phyloP scores from a whole-genome alignment of 2,329 filamentous ascomycete species.

The Hymenoscyphus albidus region DNA sequence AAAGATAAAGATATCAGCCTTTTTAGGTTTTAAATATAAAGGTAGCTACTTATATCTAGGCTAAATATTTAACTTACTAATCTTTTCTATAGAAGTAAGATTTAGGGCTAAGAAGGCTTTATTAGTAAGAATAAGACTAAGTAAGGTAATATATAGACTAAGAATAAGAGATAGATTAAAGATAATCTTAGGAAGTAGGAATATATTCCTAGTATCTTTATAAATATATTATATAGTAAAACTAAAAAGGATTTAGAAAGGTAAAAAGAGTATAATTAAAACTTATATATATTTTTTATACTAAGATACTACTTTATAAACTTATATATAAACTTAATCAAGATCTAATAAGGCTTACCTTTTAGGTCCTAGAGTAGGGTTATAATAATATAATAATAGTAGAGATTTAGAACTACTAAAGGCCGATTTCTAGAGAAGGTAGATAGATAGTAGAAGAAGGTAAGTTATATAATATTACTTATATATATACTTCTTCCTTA shows the following conservation, averaged over 20 bases:
- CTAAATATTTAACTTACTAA: slow-evolving; percentile 31
- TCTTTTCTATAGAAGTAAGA: slow-evolving; percentile 24
- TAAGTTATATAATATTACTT: slow-evolving; percentile 20
- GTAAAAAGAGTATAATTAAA: slow-evolving; percentile 9
- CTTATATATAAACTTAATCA: slow-evolving; percentile 12
- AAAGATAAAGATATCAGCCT: slow-evolving; percentile 29
- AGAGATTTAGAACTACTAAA: slow-evolving; percentile 19
- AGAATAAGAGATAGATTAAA: slow-evolving; percentile 37
- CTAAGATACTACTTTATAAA: slow-evolving; percentile 32
- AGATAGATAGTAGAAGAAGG: slow-evolving; percentile 19
- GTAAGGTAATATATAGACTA: slow-evolving; percentile 36
- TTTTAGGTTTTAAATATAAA: slow-evolving; percentile 20
- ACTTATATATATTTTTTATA: slow-evolving; percentile 24
- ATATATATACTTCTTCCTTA: slow-evolving; percentile 28
- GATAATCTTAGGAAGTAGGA: slow-evolving; percentile 36
- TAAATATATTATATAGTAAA: slow-evolving; percentile 10
- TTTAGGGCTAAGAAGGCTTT: slow-evolving; percentile 25
- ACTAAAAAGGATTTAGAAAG: slow-evolving; percentile 5
- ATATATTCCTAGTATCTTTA: slow-evolving; percentile 32
- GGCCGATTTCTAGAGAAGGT: slow-evolving; percentile 17
- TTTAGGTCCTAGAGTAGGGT: slow-evolving; percentile 12
- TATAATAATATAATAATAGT: slow-evolving; percentile 19
- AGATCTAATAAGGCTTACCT: background rate
- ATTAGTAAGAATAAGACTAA: slow-evolving; percentile 33
- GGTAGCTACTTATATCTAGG: slow-evolving; percentile 27